Evolutionary conservation across 441 rosid species (phyloP).

Genomic region (Aleurites moluccanus): DNA sequence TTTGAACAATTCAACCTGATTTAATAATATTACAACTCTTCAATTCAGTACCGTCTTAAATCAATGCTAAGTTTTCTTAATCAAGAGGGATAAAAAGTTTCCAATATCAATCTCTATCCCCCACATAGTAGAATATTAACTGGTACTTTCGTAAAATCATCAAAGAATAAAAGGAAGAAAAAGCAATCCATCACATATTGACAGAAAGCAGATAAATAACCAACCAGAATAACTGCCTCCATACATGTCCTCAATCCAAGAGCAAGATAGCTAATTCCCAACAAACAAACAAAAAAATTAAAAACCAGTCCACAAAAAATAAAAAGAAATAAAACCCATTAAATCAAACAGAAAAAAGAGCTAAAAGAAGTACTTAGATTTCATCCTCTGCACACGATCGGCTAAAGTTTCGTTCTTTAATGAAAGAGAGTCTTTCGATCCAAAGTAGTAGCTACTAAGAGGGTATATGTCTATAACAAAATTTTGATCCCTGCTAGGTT

Average conservation of each 20-base stretch:
- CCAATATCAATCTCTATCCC: neutral
- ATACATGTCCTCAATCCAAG: slow-evolving; percentile 78
- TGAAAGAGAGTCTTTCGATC: slow-evolving; percentile 60
- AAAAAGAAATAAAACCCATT: neutral
- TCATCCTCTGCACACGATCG: slow-evolving; percentile 65
- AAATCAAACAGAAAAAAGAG: neutral
- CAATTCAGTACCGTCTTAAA: neutral
- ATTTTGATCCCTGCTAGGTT: slow-evolving; percentile 15
- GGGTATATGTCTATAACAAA: slow-evolving; percentile 57
- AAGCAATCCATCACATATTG: neutral
- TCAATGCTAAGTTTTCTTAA: neutral
- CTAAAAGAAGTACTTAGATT: slow-evolving; percentile 48
- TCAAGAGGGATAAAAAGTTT: neutral
- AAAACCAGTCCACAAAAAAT: neutral
- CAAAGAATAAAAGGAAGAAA: neutral
- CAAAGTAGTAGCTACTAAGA: slow-evolving; percentile 71
- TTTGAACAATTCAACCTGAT: slow-evolving; percentile 85
- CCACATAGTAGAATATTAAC: too few relatives aligned
- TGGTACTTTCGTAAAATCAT: neutral
- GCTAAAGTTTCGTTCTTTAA: slow-evolving; percentile 56
- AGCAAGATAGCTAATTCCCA: slow-evolving; percentile 49
- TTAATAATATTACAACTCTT: slow-evolving; percentile 17
- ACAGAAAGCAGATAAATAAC: slow-evolving; percentile 13
- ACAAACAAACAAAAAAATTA: neutral
- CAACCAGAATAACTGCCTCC: slow-evolving; percentile 77